Evolutionary conservation across 768 basidiomycete genomes (phyloP), one percentile per base, ranked within the genome.

Genomic region (Hydnum rufescens): DNA sequence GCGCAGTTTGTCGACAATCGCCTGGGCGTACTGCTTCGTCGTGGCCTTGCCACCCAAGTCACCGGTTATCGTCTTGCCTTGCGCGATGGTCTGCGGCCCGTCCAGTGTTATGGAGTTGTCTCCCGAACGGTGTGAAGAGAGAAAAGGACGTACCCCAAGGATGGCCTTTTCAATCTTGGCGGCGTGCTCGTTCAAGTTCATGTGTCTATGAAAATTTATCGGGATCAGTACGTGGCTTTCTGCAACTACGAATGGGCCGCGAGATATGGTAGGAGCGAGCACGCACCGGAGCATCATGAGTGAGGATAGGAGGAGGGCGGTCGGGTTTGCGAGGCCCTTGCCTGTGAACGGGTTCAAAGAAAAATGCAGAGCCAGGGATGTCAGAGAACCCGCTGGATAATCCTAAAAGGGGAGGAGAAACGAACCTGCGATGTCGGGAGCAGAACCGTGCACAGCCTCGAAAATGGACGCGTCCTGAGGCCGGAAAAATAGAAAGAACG

Each of bases 251-350:
- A n/a, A n/a, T n/a, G n/a, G n/a, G n/a, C n/a, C n/a, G n/a, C n/a
- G n/a, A n/a, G n/a, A n/a, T n/a, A n/a, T n/a, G n/a, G n/a, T n/a
- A n/a, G n/a, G n/a, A n/a, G n/a, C n/a, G n/a, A n/a, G n/a, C n/a
- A n/a, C n/a, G n/a, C n/a, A 85, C 87, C 89, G 78, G 62, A 97
- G 66, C 93, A 97, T 96, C 95, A 97, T 97, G 56, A 97, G 69
- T 53, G 88, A 89, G 57, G 87, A 92, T 57, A 99, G 67, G 51
- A 99, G 71, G 43, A 99, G 75, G 2, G 95, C 95, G n/a, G 95
- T 97, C n/a, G 95, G 95, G 72, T 99, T 99, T 62, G 95, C 93
- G 59, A 89, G 71, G 57, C 87, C 87, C 64, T 88, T 85, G 61
- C 86, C 83, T 82, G 52, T 44, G 53, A 32, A 52, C n/a, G n/a